Evolutionary conservation across 1,284 basidiomycete genomes (phyloP).

Genomic region (Chondrostereum purpureum): DNA sequence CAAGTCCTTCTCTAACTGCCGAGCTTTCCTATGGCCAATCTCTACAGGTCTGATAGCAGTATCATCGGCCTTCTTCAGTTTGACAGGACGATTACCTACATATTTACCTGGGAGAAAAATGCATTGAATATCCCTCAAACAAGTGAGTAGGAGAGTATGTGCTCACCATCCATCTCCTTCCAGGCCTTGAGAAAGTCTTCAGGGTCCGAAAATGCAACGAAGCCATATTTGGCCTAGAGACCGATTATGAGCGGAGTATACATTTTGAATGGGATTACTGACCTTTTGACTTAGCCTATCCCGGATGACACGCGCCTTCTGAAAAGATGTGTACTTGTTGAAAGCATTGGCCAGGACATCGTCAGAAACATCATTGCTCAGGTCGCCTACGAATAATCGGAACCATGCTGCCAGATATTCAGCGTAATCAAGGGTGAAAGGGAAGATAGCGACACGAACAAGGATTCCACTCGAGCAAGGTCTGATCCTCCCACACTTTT

Average conservation of each 20-base stretch:
- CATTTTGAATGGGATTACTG: slow-evolving; percentile 2
- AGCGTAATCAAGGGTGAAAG: slow-evolving; percentile 14
- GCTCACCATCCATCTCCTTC: slow-evolving; percentile 98
- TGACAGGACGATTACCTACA: slow-evolving; percentile 91
- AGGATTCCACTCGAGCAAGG: slow-evolving; percentile 95
- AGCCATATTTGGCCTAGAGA: slow-evolving; percentile 88
- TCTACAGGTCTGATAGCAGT: slow-evolving; percentile 85
- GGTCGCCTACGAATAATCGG: slow-evolving; percentile 94
- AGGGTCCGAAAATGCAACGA: slow-evolving; percentile 96
- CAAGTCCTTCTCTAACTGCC: slow-evolving; percentile 71
- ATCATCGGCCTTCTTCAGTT: slow-evolving; percentile 82
- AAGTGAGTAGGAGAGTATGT: not conserved
- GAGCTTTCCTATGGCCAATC: slow-evolving; percentile 87
- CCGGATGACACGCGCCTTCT: slow-evolving; percentile 91
- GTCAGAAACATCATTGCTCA: slow-evolving; percentile 97
- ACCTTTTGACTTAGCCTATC: slow-evolving; percentile 89
- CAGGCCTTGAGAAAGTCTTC: slow-evolving; percentile 98
- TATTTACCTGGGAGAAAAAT: slow-evolving; percentile 73
- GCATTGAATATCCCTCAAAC: slow-evolving; percentile 7
- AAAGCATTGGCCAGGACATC: slow-evolving; percentile 91
- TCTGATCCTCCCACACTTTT: slow-evolving; percentile 97
- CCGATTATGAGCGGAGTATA: slow-evolving; percentile 6
- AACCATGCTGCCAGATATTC: slow-evolving; percentile 74
- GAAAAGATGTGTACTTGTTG: slow-evolving; percentile 86
- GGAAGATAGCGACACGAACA: slow-evolving; percentile 52